A percentile compares a stretch with the other conserved stretches of the same genome.
phyloP scores from a whole-genome alignment of 208 protist species.

The Trypanosoma scelopori region DNA sequence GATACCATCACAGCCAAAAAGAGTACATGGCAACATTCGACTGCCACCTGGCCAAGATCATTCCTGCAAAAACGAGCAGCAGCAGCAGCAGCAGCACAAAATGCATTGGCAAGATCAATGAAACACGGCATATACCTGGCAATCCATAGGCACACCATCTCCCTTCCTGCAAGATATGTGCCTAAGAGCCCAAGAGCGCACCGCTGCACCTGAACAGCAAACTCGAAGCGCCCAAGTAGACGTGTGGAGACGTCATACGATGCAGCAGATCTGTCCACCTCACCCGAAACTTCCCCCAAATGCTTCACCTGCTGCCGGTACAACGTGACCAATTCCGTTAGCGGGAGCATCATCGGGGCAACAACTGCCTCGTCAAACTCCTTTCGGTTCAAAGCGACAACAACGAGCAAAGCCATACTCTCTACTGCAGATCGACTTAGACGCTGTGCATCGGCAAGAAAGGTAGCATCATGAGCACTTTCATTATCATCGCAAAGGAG shows the following conservation, averaged over 20 bases:
- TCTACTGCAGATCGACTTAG: slow-evolving; percentile 26
- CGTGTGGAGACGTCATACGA: slow-evolving; percentile 5
- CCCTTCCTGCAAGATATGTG: slow-evolving; percentile 12
- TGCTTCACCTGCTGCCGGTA: slow-evolving; percentile 14
- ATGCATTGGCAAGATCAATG: slow-evolving; percentile 61
- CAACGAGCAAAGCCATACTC: slow-evolving; percentile 13
- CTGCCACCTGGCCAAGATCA: slow-evolving; percentile 37
- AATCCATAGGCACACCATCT: slow-evolving; percentile 37
- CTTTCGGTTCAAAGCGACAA: slow-evolving; percentile 12
- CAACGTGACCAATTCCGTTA: slow-evolving; percentile 15
- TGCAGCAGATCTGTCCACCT: neutral
- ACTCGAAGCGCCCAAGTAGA: slow-evolving; percentile 31
- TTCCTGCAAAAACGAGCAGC: slow-evolving; percentile 2
- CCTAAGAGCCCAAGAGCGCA: slow-evolving; percentile 23
- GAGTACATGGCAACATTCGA: slow-evolving; percentile 50
- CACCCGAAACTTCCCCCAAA: slow-evolving; percentile 1
- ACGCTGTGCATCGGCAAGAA: slow-evolving; percentile 3
- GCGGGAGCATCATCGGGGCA: slow-evolving; percentile 4
- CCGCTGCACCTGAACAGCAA: slow-evolving; percentile 29
- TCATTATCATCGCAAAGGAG: slow-evolving; percentile 17
- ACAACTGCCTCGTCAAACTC: slow-evolving; percentile 3
- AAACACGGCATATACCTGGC: slow-evolving; percentile 35
- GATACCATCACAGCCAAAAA: slow-evolving; percentile 61
- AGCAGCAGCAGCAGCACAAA: slow-evolving; percentile 1
- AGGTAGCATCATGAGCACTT: neutral